Evolutionary conservation across 2,329 filamentous ascomycete species (phyloP), one percentile per base, ranked within the genome.

Genomic region (Sporothrix brasiliensis): DNA sequence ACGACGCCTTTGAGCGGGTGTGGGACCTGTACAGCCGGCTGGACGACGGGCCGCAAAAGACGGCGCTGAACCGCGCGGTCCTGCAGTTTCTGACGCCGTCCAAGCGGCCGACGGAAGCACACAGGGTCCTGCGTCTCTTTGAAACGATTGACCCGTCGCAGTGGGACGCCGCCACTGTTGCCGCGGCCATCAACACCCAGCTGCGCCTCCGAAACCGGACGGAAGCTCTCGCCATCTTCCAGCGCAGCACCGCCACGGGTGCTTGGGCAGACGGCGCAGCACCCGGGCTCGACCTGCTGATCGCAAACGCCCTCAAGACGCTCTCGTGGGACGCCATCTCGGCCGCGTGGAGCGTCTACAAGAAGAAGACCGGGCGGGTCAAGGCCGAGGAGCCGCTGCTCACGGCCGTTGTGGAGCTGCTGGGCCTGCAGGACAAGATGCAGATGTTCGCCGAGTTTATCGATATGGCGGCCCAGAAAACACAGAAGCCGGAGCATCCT

Each of bases 71-170:
- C 2, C 76, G 74, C 2, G 63, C 74, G 2, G 77, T 86, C 24
- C 73, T 86, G 1, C 69, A 77, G 1, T 82, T 83, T 61, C 79
- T 87, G 11, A 78, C 82, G 6, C 77, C 74, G 19, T 85, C 84
- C 3, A 76, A 75, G 5, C 79, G 81, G n/a, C 73, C 80, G 10
- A 76, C 82, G 3, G 83, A 86, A 65, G 81, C 80, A 1, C 79
- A 79, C 74, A 81, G 84, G 69, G 79, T 84, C n/a, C 76, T 80
- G 4, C 79, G 82, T 2, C 71, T 87, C 2, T 84, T 86, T 67
- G 77, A 77, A 2, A 76, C 79, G 41, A 75, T 84, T 2, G 74
- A 79, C 0, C 49, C 73, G 1, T 73, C 78, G 0, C 70, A 76
- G 7, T 86, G 83, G 84, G 79, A 80, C 19, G 76, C 82, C 14